Conservation (phyloP, 1,284 basidiomycete species). For the Heliocybe sulcata region DNA sequence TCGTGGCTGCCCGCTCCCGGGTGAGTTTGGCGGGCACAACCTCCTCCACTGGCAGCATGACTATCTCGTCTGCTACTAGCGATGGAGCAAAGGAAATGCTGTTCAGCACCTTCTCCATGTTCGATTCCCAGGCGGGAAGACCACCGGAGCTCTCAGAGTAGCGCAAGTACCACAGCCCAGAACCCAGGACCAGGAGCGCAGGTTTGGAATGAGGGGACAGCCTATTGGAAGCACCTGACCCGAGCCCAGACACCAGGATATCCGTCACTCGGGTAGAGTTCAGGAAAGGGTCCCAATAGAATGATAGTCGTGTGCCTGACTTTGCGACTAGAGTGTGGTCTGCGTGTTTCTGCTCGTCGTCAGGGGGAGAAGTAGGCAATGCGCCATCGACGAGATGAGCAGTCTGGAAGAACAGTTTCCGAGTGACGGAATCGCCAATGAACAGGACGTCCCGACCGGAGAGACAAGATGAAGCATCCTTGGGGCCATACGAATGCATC, state of each 20-base stretch:
- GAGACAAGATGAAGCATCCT: conserved; percentile 49
- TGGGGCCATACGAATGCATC: conserved; percentile 53
- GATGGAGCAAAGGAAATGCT: conserved; percentile 29
- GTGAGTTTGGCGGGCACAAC: conserved; percentile 55
- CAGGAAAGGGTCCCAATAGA: conserved; percentile 78
- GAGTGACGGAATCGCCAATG: conserved; percentile 80
- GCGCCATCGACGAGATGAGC: conserved; percentile 49
- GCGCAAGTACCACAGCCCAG: conserved; percentile 84
- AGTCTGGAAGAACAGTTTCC: conserved; percentile 74
- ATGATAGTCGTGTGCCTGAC: conserved; percentile 49
- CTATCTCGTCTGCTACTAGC: conserved; percentile 58
- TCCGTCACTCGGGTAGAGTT: conserved; percentile 53
- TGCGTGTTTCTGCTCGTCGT: conserved; percentile 60
- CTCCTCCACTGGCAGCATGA: conserved; percentile 75
- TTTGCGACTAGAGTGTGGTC: conserved; percentile 45
- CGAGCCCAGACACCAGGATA: conserved; percentile 20
- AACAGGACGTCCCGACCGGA: conserved; percentile 56
- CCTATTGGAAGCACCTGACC: not conserved
- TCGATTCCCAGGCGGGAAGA: conserved; percentile 68
- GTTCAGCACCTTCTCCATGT: conserved; percentile 57
- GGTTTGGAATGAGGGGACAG: conserved; percentile 22
- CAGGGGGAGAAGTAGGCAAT: conserved; percentile 45
- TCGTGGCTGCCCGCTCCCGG: conserved; percentile 53
- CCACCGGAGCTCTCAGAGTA: conserved; percentile 66
- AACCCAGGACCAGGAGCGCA: conserved; percentile 73